Evolutionary conservation across 176 grass and related monocot species (phyloP).

Genomic region (Eremochloa ophiuroides): DNA sequence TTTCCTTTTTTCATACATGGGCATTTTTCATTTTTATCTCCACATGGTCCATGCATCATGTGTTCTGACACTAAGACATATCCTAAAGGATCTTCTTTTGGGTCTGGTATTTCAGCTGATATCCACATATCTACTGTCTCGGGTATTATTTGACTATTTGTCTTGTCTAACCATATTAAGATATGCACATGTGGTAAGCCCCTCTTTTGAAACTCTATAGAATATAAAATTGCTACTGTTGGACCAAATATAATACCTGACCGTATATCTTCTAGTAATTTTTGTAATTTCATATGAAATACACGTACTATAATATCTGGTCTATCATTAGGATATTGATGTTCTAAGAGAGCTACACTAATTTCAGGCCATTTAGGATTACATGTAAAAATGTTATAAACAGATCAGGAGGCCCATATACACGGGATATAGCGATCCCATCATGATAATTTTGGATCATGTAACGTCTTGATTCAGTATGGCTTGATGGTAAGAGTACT

Average conservation of each 20-base stretch:
- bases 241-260: not conserved
- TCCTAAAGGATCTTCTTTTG: not conserved
- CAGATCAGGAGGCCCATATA: not conserved
- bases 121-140: not conserved
- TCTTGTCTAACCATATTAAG: not conserved
- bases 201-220: not conserved
- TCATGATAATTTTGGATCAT: not conserved
- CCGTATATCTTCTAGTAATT: not conserved
- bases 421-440: not conserved
- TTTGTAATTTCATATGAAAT: not conserved
- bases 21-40: not conserved
- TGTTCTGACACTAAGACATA: not conserved
- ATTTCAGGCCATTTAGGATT: not conserved
- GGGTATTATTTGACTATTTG: not conserved
- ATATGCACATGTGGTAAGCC: not conserved
- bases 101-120: not conserved
- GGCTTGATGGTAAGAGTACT: not conserved
- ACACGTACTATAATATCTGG: not conserved
- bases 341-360: fast-evolving
- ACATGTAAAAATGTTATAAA: not conserved
- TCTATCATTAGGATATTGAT: not conserved
- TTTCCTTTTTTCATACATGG: not conserved
- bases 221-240: not conserved
- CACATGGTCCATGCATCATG: not conserved
- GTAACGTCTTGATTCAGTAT: not conserved